Evolutionary conservation across 1,139 yeast genomes (phyloP), one percentile per base, ranked within the genome.

Genomic region (Saccharomyces hybrid): DNA sequence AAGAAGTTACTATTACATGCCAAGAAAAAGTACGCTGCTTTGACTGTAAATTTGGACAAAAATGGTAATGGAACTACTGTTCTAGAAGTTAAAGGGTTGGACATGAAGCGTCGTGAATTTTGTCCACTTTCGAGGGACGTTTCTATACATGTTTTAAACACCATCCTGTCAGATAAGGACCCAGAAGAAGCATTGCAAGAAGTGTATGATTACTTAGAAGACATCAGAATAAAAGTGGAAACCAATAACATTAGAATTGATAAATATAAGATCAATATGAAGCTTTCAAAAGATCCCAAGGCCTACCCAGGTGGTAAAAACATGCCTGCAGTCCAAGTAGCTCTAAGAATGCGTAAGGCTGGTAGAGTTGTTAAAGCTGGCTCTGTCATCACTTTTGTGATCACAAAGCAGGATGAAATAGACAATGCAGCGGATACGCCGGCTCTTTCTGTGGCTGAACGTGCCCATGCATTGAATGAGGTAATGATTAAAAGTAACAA

Each of bases 21-120:
- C n/a, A 95, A 95, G 74, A 95, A 95, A 82, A 95, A 95, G 73
- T 95, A 95, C 68, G 99, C 99, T 3, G 99, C 99, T 1, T 76
- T 91, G 74, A 85, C 83, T 62, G 75, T 80, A 31, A 74, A 76
- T 51, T 72, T 74, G 47, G 79, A 82, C 44, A 74, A 78, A 54
- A 64, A 68, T 46, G 82, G 81, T 14, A 67, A 69, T 38, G 88
- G 81, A 62, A 64, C 67, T 2, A 71, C 83, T 4, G 70, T 76
- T 31, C 76, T 93, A 60, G 98, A 93, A 70, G 96, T 93, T 38
- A 95, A 93, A 69, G 99, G 99, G 66, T 79, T 95, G 56, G 99
- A 95, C 74, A 85, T 95, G 96, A 84, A 83, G 69, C 89, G 99
- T 71, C 88, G 99, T 76, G 99, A 93, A 70, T 93, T 82, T 69